These are phyloP conservation scores for Chaetomium tenue DNA, from an alignment of 495 filamentous ascomycete genomes.

Conservation along the genomic window DNA sequence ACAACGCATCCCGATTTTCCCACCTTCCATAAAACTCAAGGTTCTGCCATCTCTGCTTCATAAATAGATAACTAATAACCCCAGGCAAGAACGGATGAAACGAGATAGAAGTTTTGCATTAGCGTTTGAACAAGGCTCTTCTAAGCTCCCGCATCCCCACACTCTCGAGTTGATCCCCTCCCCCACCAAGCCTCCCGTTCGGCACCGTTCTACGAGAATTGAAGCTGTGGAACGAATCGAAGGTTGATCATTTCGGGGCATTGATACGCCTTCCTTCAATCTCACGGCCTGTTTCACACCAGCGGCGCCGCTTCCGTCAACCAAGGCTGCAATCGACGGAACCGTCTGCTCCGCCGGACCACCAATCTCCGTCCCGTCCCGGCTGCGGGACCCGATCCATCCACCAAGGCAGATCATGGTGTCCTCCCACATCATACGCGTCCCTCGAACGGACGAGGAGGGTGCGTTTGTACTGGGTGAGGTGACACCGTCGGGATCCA, in stretches of 20 bases:
- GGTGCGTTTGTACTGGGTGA: constrained; percentile 58
- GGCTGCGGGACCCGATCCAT: constrained; percentile 1
- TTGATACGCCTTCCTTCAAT: constrained; percentile 17
- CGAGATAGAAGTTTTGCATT: constrained; percentile 22
- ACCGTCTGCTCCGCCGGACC: constrained; percentile 12
- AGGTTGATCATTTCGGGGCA: not conserved
- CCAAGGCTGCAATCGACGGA: not conserved
- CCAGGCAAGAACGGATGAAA: not conserved
- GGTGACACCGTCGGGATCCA: constrained; percentile 47
- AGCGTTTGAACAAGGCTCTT: constrained; percentile 17
- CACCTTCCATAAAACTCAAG: not conserved
- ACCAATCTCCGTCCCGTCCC: constrained; percentile 10
- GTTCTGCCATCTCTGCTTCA: not conserved
- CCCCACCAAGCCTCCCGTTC: not conserved
- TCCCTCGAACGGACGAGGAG: constrained; percentile 55
- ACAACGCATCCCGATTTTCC: not conserved
- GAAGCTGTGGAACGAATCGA: not conserved
- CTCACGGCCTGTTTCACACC: constrained; percentile 19
- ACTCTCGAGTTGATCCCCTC: not conserved
- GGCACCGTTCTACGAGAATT: not conserved
- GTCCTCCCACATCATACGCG: constrained; percentile 46
- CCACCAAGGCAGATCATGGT: constrained; percentile 13
- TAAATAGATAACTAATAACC: not conserved
- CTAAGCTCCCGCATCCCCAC: constrained; percentile 22
- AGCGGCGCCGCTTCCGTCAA: constrained; percentile 12